phyloP scores from a whole-genome alignment of 371 early-diverging fungal species.

The Paraphysoderma sedebokerense region DNA sequence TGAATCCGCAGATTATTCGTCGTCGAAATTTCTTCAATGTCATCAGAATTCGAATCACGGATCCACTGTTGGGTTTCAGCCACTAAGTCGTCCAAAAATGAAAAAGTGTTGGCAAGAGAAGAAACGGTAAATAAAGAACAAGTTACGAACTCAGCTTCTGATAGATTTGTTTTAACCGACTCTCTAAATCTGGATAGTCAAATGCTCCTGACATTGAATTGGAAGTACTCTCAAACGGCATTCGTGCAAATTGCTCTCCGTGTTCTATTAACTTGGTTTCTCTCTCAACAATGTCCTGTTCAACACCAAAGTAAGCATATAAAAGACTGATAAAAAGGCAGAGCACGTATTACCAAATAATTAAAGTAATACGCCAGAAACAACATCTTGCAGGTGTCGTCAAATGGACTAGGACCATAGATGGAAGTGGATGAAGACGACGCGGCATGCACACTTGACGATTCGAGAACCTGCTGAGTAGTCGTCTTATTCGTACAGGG shows the following conservation, averaged over 20 bases:
- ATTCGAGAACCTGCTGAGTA: no score
- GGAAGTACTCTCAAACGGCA: slow-evolving; percentile 21
- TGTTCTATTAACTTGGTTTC: slow-evolving; percentile 19
- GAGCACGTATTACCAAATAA: slow-evolving; percentile 11
- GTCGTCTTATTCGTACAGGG: no score
- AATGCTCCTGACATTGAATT: slow-evolving; percentile 32
- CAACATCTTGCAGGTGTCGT: slow-evolving; percentile 25
- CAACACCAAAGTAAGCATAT: neutral
- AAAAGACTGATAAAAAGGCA: neutral
- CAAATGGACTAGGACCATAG: no score
- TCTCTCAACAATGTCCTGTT: slow-evolving; percentile 16
- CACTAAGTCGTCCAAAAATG: slow-evolving; percentile 11
- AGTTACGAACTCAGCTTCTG: no score
- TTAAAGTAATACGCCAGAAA: slow-evolving; percentile 25
- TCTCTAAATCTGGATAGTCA: slow-evolving; percentile 16
- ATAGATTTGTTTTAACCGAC: slow-evolving; percentile 19
- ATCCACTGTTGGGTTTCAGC: slow-evolving; percentile 28
- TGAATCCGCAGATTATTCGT: slow-evolving; percentile 26
- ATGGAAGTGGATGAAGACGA: no score
- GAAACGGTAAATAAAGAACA: no score
- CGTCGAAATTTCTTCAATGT: slow-evolving; percentile 19
- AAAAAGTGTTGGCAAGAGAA: no score
- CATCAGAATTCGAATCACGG: slow-evolving; percentile 2
- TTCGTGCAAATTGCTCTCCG: slow-evolving; percentile 13
- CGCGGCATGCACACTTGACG: no score